A percentile compares a stretch with the other conserved stretches of the same genome.
phyloP scores from a whole-genome alignment of 2,329 filamentous ascomycete genomes.

The Epicoccum nigrum region DNA sequence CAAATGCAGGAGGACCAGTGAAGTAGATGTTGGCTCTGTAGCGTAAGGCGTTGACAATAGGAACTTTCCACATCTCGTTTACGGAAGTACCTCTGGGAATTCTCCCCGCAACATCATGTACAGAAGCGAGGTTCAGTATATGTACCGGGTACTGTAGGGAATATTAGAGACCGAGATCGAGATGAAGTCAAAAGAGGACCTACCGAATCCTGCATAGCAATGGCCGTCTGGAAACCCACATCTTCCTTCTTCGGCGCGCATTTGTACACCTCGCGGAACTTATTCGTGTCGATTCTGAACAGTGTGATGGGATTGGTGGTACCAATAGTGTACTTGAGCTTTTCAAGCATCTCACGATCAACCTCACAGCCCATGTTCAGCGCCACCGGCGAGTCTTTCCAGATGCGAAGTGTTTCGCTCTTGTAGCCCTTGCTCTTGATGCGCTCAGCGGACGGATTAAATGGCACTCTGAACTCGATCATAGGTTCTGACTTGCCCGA shows the following conservation, averaged over 20 bases:
- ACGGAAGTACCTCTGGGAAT: conserved; percentile 53
- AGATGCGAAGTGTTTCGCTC: conserved; percentile 68
- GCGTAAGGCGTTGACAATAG: conserved; percentile 64
- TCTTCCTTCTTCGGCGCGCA: conserved; percentile 64
- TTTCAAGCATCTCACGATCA: conserved; percentile 62
- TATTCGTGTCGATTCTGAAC: conserved; percentile 69
- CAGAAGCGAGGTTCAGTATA: conserved; percentile 68
- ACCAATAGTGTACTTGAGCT: conserved; percentile 70
- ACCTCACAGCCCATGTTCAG: conserved; percentile 55
- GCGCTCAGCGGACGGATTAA: conserved; percentile 64
- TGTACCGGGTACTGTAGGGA: conserved; percentile 68
- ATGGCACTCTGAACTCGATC: conserved; percentile 70
- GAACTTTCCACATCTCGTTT: conserved; percentile 32
- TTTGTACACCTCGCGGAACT: conserved; percentile 64
- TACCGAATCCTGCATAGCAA: conserved; percentile 74
- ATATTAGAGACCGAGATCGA: conserved; percentile 14
- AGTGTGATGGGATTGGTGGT: conserved; percentile 69
- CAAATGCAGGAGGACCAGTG: conserved; percentile 67
- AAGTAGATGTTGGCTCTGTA: conserved; percentile 77
- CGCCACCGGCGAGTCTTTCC: conserved; percentile 62
- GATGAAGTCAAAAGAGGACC: conserved; percentile 30
- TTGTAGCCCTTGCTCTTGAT: conserved; percentile 65
- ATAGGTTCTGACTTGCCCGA: conserved; percentile 59
- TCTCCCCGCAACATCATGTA: conserved; percentile 65
- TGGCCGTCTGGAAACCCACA: conserved; percentile 67